These are phyloP conservation scores for Metschnikowia colocasiae DNA, from an alignment of 805 yeast genomes.

Conservation along the genomic window DNA sequence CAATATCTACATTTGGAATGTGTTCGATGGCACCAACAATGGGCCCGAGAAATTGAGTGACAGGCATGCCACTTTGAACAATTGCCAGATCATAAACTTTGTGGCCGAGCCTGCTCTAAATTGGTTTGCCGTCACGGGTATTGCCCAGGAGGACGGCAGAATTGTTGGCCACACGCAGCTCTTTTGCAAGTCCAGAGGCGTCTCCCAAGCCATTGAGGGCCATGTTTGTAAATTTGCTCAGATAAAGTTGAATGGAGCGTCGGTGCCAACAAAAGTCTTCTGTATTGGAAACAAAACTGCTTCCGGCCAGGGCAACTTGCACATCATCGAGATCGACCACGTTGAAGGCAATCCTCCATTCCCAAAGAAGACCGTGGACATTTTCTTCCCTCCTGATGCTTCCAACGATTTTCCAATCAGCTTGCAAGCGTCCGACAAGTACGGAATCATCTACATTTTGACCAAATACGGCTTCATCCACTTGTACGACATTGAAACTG, in stretches of 20 bases:
- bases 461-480: slow-evolving; percentile 97
- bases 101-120: slow-evolving; percentile 73
- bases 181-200: slow-evolving; percentile 80
- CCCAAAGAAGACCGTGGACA: slow-evolving; percentile 84
- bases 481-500: slow-evolving; percentile 89
- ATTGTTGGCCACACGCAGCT: slow-evolving; percentile 96
- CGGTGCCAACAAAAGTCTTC: slow-evolving; percentile 76
- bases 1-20: slow-evolving; percentile 74
- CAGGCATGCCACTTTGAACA: slow-evolving; percentile 74
- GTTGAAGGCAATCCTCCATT: slow-evolving; percentile 79
- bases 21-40: slow-evolving; percentile 70
- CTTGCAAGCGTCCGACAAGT: slow-evolving; percentile 77
- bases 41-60: slow-evolving; percentile 82
- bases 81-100: slow-evolving; percentile 87
- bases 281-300: slow-evolving; percentile 89
- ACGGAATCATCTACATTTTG: slow-evolving; percentile 82
- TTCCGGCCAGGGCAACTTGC: slow-evolving; percentile 68
- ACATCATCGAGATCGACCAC: slow-evolving; percentile 95
- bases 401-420: slow-evolving; percentile 95
- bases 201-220: slow-evolving; percentile 96
- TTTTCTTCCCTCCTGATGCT: slow-evolving; percentile 96
- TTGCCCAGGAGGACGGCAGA: slow-evolving; percentile 88
- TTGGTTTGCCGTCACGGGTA: slow-evolving; percentile 96
- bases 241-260: slow-evolving; percentile 68
- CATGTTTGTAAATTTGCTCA: slow-evolving; percentile 90